A percentile compares a stretch with the other conserved stretches of the same genome.
Evolutionary conservation across 805 yeast genomes (phyloP).

Genomic region (Candida germanica): DNA sequence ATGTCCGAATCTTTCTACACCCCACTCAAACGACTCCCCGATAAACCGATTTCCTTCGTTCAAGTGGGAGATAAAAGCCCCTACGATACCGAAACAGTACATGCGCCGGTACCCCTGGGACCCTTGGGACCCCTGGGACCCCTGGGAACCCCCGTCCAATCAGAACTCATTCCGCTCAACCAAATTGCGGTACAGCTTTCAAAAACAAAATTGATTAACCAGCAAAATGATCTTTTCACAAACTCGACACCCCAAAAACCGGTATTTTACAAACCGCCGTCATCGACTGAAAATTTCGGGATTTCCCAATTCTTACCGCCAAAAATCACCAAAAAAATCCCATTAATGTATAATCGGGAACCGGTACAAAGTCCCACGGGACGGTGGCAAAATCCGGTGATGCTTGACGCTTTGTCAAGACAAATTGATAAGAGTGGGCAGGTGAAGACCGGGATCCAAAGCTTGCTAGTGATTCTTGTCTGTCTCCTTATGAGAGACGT

Average conservation of each 20-base stretch:
- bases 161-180: slow-evolving; percentile 10
- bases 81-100: too few species aligned
- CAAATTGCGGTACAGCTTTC: slow-evolving; percentile 9
- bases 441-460: background rate
- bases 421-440: slow-evolving; percentile 42
- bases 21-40: slow-evolving; percentile 14
- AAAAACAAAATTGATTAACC: slow-evolving; percentile 8
- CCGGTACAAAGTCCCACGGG: slow-evolving; percentile 17
- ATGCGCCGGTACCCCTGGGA: too few species aligned
- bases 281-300: slow-evolving; percentile 24
- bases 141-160: too few species aligned
- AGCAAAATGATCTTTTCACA: slow-evolving; percentile 8
- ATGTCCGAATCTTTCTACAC: slow-evolving; percentile 12
- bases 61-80: too few species aligned
- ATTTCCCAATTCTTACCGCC: slow-evolving; percentile 24
- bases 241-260: slow-evolving; percentile 16
- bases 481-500: background rate
- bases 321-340: slow-evolving; percentile 1
- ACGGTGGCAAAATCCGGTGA: slow-evolving; percentile 42
- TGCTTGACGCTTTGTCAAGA: slow-evolving; percentile 42
- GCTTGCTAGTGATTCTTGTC: too few species aligned
- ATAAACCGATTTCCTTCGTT: slow-evolving; percentile 9
- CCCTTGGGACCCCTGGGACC: too few species aligned
- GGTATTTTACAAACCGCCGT: slow-evolving; percentile 31
- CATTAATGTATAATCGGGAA: background rate